Evolutionary conservation across 768 basidiomycete species (phyloP).

Genomic region (Saitozyma sp.): DNA sequence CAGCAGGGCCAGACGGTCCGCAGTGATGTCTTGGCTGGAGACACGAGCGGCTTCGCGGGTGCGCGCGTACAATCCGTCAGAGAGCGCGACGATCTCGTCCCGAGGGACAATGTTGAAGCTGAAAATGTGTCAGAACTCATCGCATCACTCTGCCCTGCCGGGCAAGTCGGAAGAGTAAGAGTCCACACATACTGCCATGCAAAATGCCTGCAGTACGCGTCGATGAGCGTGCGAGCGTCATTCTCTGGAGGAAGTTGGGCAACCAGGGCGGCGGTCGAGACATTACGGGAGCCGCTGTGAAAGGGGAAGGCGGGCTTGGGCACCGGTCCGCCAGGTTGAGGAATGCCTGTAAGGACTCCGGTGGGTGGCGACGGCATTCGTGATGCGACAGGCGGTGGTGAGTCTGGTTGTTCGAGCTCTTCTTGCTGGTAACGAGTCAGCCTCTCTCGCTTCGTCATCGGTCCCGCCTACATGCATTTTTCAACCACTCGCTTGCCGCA

Average conservation of each 20-base stretch:
- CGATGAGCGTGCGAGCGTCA: constrained; percentile 22
- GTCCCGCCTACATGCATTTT: constrained; percentile 9
- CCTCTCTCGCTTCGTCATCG: too few relatives aligned
- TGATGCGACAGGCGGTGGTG: too few relatives aligned
- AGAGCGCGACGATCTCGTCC: too few relatives aligned
- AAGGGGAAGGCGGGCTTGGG: constrained; percentile 14
- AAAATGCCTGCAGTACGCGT: constrained; percentile 27
- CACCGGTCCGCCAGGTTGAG: too few relatives aligned
- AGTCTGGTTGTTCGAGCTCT: neutral
- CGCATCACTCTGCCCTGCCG: too few relatives aligned
- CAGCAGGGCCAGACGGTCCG: constrained; percentile 18
- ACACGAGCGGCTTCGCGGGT: too few relatives aligned
- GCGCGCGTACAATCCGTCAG: too few relatives aligned
- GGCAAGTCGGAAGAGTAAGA: neutral
- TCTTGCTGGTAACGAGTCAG: constrained; percentile 19
- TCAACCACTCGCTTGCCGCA: constrained; percentile 32
- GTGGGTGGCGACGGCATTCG: too few relatives aligned
- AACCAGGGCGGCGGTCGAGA: constrained; percentile 5
- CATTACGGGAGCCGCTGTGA: neutral
- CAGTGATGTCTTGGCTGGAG: neutral
- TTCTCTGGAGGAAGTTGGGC: constrained; percentile 18
- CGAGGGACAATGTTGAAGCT: constrained; percentile 28
- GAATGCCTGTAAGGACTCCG: too few relatives aligned
- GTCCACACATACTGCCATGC: constrained; percentile 26
- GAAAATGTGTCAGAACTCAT: neutral